Percentiles rank a stretch among this genome's conserved stretches.
These are phyloP conservation scores for Mycoemilia scoparia DNA, from an alignment of 192 early-diverging fungal species.

Conservation along the genomic window DNA sequence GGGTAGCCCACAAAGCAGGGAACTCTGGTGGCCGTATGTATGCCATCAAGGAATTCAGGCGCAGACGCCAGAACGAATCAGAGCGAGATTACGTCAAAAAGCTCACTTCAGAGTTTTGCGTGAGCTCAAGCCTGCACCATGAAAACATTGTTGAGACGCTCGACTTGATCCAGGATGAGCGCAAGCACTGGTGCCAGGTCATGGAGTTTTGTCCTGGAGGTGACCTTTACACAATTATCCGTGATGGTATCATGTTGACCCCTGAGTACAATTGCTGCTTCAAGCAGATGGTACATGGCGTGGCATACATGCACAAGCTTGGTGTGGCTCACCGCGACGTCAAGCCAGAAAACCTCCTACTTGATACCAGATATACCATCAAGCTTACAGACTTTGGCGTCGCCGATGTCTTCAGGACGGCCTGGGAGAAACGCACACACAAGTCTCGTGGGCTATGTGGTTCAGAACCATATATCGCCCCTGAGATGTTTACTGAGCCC, in stretches of 20 bases:
- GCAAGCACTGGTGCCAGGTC: constrained; percentile 60
- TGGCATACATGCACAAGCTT: constrained; percentile 78
- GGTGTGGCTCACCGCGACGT: constrained; percentile 90
- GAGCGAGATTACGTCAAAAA: constrained; percentile 94
- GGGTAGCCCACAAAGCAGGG: constrained; percentile 61
- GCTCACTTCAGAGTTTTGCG: constrained; percentile 87
- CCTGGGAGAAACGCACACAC: constrained; percentile 60
- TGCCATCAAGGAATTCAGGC: constrained; percentile 89
- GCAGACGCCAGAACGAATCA: constrained; percentile 63
- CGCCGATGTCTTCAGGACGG: constrained; percentile 80
- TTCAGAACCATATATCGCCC: constrained; percentile 92
- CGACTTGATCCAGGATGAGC: constrained; percentile 89
- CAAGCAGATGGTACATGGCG: constrained; percentile 74
- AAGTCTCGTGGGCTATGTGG: constrained; percentile 82
- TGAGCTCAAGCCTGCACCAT: constrained; percentile 77
- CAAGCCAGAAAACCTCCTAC: constrained; percentile 73
- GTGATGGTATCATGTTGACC: constrained; percentile 52
- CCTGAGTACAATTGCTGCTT: constrained; percentile 80
- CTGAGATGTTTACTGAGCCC: constrained; percentile 56
- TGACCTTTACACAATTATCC: constrained; percentile 70
- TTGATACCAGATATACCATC: constrained; percentile 58
- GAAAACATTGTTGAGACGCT: constrained; percentile 81
- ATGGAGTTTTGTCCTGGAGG: constrained; percentile 85
- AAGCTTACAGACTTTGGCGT: constrained; percentile 99
- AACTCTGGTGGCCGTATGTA: constrained; percentile 41